phyloP scores from a whole-genome alignment of 2,329 filamentous ascomycete genomes.

The Aureobasidium sp. region DNA sequence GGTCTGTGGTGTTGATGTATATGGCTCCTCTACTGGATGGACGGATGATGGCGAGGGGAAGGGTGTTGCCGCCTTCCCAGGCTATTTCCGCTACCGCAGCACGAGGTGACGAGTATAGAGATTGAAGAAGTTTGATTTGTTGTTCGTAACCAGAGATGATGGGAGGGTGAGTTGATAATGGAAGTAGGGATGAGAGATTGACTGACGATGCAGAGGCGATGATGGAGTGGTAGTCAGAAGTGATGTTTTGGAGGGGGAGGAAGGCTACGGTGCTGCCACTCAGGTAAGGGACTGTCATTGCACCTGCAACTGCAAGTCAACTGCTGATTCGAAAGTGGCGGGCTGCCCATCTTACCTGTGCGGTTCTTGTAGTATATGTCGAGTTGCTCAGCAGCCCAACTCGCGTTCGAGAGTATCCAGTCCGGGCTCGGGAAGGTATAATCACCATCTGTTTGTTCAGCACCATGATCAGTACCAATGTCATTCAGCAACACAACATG shows the following conservation, averaged over 20 bases:
- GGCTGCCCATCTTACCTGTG: conserved; percentile 20
- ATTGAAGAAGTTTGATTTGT: conserved; percentile 45
- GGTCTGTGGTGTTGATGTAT: conserved; percentile 28
- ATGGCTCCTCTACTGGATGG: conserved; percentile 31
- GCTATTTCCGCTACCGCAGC: conserved; percentile 44
- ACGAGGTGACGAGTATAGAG: conserved; percentile 29
- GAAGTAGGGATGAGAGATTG: conserved; percentile 18
- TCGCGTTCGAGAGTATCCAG: conserved; percentile 26
- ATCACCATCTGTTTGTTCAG: conserved; percentile 18
- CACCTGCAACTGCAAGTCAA: conserved; percentile 16
- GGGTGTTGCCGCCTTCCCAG: conserved; percentile 26
- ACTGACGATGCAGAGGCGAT: conserved; percentile 13
- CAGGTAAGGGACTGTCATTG: conserved; percentile 24
- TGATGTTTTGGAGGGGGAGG: conserved; percentile 18
- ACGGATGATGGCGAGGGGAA: conserved; percentile 27
- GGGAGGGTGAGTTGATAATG: conserved; percentile 29
- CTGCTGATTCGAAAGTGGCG: neutral
- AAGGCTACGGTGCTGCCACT: conserved; percentile 26
- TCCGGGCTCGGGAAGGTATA: conserved; percentile 21
- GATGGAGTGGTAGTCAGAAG: conserved; percentile 12
- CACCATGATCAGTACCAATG: neutral
- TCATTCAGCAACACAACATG: neutral
- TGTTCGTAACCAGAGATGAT: conserved; percentile 40
- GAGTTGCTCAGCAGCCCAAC: conserved; percentile 6
- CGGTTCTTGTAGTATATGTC: neutral